These are phyloP conservation scores for Lithohypha guttulata DNA, from an alignment of 2,329 filamentous ascomycete species.

Conservation along the genomic window DNA sequence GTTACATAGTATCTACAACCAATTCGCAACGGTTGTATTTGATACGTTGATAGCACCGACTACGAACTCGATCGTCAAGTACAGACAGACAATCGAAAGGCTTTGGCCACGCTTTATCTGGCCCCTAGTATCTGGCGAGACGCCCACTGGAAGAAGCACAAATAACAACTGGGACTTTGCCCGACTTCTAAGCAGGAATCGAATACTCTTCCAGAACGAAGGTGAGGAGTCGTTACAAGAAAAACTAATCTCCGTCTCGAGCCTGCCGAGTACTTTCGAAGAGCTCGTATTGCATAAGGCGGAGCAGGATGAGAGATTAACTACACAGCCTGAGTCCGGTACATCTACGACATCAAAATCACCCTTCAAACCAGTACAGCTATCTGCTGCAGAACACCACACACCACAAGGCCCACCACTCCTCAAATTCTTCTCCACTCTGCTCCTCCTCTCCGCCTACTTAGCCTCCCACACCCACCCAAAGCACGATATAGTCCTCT, in stretches of 20 bases:
- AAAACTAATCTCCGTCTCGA: slow-evolving; percentile 18
- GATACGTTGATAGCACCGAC: slow-evolving; percentile 73
- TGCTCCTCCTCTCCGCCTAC: slow-evolving; percentile 38
- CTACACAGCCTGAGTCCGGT: no score
- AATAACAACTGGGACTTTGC: slow-evolving; percentile 66
- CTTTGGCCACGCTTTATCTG: slow-evolving; percentile 79
- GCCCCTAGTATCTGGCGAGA: slow-evolving; percentile 62
- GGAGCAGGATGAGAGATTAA: slow-evolving; percentile 9
- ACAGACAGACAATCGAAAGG: slow-evolving; percentile 57
- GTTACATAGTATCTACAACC: slow-evolving; percentile 37
- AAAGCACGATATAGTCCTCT: slow-evolving; percentile 39
- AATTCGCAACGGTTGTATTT: slow-evolving; percentile 75
- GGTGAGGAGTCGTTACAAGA: slow-evolving; percentile 36
- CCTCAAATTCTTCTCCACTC: slow-evolving; percentile 37
- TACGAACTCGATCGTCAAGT: slow-evolving; percentile 59
- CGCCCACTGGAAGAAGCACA: slow-evolving; percentile 26
- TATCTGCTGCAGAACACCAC: slow-evolving; percentile 18
- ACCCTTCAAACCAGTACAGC: slow-evolving; percentile 16
- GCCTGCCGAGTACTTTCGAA: slow-evolving; percentile 17
- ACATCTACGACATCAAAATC: slow-evolving; percentile 5
- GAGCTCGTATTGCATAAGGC: slow-evolving; percentile 13
- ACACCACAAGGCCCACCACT: slow-evolving; percentile 11
- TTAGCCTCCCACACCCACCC: slow-evolving; percentile 38
- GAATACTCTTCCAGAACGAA: slow-evolving; percentile 35
- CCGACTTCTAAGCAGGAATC: slow-evolving; percentile 55